These are phyloP conservation scores for Trypanosoma cruzi DNA, from an alignment of 208 protist species.

Conservation along the genomic window DNA sequence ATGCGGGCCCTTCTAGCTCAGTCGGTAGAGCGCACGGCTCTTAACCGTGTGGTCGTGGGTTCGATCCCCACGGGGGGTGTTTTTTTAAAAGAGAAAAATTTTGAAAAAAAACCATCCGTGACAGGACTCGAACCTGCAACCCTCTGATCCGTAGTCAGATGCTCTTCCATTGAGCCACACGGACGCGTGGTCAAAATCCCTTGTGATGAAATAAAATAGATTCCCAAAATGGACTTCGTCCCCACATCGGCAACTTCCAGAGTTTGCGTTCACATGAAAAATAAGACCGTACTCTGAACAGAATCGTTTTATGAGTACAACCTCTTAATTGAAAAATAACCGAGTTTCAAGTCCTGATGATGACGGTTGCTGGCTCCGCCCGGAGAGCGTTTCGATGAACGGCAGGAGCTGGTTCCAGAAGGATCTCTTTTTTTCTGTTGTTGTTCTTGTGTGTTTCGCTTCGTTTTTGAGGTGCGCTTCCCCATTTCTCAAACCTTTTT, in stretches of 20 bases:
- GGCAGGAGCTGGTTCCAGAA: constrained; percentile 72
- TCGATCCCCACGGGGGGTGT: constrained; percentile 92
- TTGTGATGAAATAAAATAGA: too few species aligned
- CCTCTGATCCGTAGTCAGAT: not conserved
- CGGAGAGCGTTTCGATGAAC: constrained; percentile 76
- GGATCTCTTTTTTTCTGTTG: constrained; percentile 25
- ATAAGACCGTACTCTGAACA: constrained; percentile 84
- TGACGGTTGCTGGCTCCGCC: constrained; percentile 70
- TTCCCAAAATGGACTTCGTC: too few species aligned
- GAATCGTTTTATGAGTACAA: constrained; percentile 89
- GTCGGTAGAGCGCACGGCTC: constrained; percentile 97
- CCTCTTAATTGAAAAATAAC: constrained; percentile 80
- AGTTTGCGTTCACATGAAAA: not conserved
- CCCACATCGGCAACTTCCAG: too few species aligned
- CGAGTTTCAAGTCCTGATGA: constrained; percentile 81
- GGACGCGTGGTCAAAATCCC: too few species aligned
- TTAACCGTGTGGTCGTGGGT: constrained; percentile 98
- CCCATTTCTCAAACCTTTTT: too few species aligned
- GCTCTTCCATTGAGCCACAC: constrained; percentile 58
- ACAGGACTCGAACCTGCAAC: not conserved
- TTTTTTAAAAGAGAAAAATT: constrained; percentile 39
- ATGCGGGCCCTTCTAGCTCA: constrained; percentile 73
- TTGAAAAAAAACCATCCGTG: not conserved
- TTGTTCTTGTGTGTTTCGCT: not conserved
- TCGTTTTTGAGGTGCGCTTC: not conserved